Evolutionary conservation across 805 yeast species (phyloP), one percentile per base, ranked within the genome.

Genomic region (Saturnispora dispora): DNA sequence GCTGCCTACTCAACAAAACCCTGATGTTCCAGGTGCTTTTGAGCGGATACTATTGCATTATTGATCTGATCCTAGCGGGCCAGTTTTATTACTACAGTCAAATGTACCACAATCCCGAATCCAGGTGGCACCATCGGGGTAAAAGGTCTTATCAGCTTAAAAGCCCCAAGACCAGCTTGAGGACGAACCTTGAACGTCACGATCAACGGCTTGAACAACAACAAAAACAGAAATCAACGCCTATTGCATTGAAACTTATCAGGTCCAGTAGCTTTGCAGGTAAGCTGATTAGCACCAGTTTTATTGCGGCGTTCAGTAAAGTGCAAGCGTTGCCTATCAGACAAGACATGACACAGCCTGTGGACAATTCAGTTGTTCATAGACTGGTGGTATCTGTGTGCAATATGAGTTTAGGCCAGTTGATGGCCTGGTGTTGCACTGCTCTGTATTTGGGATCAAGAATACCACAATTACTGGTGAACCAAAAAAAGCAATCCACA

Each of bases 341-440:
- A 13, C 41, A 37, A 9, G 23, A 18, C 22, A 1, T 37, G 5
- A 15, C 22, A 10, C 23, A 17, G 6, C 41, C 41, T 7, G 25
- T 36, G 6, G 48, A 36, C 25, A 36, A 47, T n/a, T 47, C 49
- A 13, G 11, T 47, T 3, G 37, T 13, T 46, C 50, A 44, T 15
- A 28, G 37, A 8, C 11, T 39, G 8, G n/a, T 47, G 10, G 27
- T 39, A 17, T n/a, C 13, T 33, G 5, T 42, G 7, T 15, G 17
- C 8, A 20, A 22, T 7, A 25, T 48, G 18, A 32, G 56, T 17
- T 10, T 61, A 10, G 72, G 71, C 1, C 58, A 56, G 25, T 27
- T 63, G 2, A 53, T 78, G 18, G 81, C 82, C 0, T 78, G 82
- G 82, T 58, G 68, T 2, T 77, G 81, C 53, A 74, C 82, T 1